Evolutionary conservation across 2,329 filamentous ascomycete species (phyloP).

Genomic region (Neurospora sp.): DNA sequence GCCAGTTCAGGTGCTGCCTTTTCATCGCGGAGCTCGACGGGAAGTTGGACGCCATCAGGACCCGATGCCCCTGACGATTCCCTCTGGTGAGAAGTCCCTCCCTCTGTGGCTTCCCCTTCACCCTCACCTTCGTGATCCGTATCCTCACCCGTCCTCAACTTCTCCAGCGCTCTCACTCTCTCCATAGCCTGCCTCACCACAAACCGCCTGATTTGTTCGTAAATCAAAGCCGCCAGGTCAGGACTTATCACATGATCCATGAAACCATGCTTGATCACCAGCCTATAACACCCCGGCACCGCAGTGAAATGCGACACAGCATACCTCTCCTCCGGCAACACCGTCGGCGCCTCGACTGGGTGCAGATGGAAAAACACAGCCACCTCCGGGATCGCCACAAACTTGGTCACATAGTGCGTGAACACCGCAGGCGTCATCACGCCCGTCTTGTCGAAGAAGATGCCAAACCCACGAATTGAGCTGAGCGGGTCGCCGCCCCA

Average conservation of each 20-base stretch:
- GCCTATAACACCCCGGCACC: constrained; percentile 55
- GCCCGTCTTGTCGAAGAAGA: constrained; percentile 73
- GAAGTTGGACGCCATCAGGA: neutral
- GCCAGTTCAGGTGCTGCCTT: constrained; percentile 11
- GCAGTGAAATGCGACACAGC: constrained; percentile 29
- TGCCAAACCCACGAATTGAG: constrained; percentile 49
- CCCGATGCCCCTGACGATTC: constrained; percentile 12
- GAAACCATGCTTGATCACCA: constrained; percentile 63
- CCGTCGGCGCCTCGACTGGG: constrained; percentile 48
- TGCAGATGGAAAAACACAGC: constrained; percentile 69
- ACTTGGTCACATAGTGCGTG: constrained; percentile 63
- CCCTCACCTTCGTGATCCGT: constrained; percentile 15
- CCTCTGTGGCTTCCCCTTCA: constrained; percentile 21
- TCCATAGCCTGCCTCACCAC: constrained; percentile 7
- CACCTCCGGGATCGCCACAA: constrained; percentile 56
- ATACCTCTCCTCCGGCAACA: constrained; percentile 39
- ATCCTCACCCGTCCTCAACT: constrained; percentile 17
- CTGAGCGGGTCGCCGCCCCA: constrained; percentile 35
- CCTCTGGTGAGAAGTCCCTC: constrained; percentile 28
- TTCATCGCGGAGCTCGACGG: constrained; percentile 9
- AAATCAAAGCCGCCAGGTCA: constrained; percentile 49
- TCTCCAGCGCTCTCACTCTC: constrained; percentile 11
- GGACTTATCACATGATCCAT: constrained; percentile 61
- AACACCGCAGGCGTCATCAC: constrained; percentile 51
- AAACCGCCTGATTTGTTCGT: constrained; percentile 35